A percentile compares a stretch with the other conserved stretches of the same genome.
Conservation (phyloP, 352 stramenopile species). For the Phytophthora agathidicida region DNA sequence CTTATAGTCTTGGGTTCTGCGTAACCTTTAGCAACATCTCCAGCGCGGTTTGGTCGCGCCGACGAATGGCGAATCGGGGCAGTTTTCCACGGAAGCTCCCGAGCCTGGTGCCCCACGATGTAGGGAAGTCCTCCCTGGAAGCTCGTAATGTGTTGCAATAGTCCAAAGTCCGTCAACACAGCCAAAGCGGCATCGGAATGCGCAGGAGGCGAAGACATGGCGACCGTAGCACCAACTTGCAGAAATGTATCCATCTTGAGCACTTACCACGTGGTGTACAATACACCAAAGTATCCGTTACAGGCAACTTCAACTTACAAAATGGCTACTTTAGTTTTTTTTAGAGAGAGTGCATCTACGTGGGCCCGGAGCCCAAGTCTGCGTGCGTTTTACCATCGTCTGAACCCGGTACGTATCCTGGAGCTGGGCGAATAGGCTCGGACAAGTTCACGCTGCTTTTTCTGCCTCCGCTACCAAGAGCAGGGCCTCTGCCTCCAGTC, state of each 20-base stretch:
- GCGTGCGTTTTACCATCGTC: conserved; percentile 15
- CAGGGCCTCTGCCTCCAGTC: background rate
- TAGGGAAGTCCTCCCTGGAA: conserved; percentile 34
- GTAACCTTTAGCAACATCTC: conserved; percentile 16
- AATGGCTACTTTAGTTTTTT: background rate
- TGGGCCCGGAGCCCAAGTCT: background rate
- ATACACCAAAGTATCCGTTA: conserved; percentile 7
- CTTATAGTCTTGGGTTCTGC: conserved; percentile 4
- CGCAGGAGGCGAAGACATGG: conserved; percentile 2
- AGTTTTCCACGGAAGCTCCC: conserved; percentile 27
- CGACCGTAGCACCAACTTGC: background rate
- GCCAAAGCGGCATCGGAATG: conserved; percentile 12
- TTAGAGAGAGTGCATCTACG: too few species aligned
- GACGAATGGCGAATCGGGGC: conserved; percentile 33
- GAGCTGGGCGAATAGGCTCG: conserved; percentile 3
- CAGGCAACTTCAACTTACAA: conserved; percentile 11
- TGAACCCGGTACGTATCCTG: conserved; percentile 5
- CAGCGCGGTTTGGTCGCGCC: conserved; percentile 27
- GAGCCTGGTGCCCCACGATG: conserved; percentile 23
- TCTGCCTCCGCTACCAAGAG: conserved; percentile 3
- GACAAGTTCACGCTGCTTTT: conserved; percentile 10
- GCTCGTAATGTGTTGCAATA: conserved; percentile 31
- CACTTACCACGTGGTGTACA: background rate
- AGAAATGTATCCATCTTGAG: conserved; percentile 6
- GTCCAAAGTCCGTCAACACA: conserved; percentile 22